Evolutionary conservation across 208 protist genomes (phyloP).

Genomic region (Leishmania gerbilli): DNA sequence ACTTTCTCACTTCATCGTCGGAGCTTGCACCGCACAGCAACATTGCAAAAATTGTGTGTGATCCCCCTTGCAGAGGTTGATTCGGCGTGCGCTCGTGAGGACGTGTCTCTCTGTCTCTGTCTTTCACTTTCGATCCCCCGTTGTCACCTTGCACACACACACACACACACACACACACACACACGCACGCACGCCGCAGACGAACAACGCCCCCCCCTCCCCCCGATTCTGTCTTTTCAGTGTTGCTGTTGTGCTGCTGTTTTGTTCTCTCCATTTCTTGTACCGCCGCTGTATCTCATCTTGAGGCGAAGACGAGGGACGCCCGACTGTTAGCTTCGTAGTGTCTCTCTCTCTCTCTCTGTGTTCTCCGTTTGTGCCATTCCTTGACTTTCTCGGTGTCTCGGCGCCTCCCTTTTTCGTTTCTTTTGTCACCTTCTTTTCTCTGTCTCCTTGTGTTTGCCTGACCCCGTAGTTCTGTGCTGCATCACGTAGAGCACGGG

Average conservation of each 20-base stretch:
- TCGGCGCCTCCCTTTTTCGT: background rate
- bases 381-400: background rate
- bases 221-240: background rate
- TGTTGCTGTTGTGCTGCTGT: background rate
- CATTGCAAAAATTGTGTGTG: background rate
- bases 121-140: background rate
- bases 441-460: background rate
- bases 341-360: background rate
- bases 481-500: background rate
- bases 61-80: background rate
- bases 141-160: too few species aligned
- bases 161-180: too few species aligned
- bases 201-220: too few species aligned
- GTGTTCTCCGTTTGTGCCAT: background rate
- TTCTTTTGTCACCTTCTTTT: background rate
- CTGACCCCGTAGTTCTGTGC: background rate
- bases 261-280: background rate
- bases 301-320: background rate
- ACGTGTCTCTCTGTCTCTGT: background rate
- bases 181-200: background rate
- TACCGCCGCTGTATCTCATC: constrained; percentile 1
- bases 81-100: background rate
- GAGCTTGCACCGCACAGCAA: background rate
- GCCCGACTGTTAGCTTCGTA: background rate
- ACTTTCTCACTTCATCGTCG: background rate